Percentiles rank a stretch among this genome's conserved stretches.
Evolutionary conservation across 1,284 basidiomycete genomes (phyloP).

Genomic region (Apiotrichum montevideense): DNA sequence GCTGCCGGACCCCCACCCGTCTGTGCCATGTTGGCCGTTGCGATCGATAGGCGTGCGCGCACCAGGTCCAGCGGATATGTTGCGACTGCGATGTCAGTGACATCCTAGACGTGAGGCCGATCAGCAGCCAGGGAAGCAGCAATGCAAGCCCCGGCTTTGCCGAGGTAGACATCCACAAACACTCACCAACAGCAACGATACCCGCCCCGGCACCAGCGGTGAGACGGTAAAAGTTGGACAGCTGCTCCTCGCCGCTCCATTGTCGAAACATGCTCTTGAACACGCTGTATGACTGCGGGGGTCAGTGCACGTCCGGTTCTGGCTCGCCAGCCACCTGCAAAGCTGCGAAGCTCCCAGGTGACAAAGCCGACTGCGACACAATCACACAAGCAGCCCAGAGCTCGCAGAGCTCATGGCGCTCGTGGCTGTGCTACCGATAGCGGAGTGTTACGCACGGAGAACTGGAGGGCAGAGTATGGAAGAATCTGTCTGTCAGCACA

Average conservation of each 20-base stretch:
- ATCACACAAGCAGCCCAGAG: no score
- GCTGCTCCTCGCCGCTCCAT: slow-evolving; percentile 56
- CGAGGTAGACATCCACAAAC: background rate
- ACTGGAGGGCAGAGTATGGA: slow-evolving; percentile 74
- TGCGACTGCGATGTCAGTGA: slow-evolving; percentile 50
- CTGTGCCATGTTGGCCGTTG: slow-evolving; percentile 54
- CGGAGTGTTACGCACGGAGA: slow-evolving; percentile 51
- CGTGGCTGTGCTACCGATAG: no score
- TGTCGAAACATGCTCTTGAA: slow-evolving; percentile 62
- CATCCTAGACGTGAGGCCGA: no score
- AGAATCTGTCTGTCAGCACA: slow-evolving; percentile 28
- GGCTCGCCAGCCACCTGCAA: slow-evolving; percentile 3
- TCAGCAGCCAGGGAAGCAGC: background rate
- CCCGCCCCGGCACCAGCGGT: slow-evolving; percentile 81
- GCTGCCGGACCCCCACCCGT: slow-evolving; percentile 9
- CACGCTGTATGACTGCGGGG: slow-evolving; percentile 58
- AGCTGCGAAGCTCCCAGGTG: no score
- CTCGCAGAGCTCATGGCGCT: no score
- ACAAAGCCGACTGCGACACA: no score
- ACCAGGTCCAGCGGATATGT: slow-evolving; percentile 93
- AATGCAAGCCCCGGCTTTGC: no score
- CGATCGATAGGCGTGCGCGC: slow-evolving; percentile 84
- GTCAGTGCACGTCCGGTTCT: background rate
- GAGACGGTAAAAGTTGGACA: slow-evolving; percentile 77
- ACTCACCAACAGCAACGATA: slow-evolving; percentile 77